phyloP scores from a whole-genome alignment of 805 yeast species.

The Lipomyces sp. region DNA sequence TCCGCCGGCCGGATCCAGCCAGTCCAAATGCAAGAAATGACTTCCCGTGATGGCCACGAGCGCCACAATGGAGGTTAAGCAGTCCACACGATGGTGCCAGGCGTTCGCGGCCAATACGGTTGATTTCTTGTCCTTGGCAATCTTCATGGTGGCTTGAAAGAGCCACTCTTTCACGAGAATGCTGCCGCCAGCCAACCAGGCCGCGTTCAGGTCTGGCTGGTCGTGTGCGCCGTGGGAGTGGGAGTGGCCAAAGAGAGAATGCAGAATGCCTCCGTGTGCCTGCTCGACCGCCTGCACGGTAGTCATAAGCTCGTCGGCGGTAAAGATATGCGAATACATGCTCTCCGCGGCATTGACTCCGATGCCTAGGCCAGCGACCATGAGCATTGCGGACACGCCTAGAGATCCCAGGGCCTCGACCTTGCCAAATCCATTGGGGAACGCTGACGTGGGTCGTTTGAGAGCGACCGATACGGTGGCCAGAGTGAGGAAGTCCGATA shows the following conservation, averaged over 20 bases:
- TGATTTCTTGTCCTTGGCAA: slow-evolving; percentile 78
- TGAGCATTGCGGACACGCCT: slow-evolving; percentile 79
- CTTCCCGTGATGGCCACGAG: slow-evolving; percentile 86
- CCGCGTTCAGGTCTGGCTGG: slow-evolving; percentile 79
- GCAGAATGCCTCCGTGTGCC: slow-evolving; percentile 21
- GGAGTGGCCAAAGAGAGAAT: slow-evolving; percentile 44
- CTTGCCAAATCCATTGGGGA: slow-evolving; percentile 91
- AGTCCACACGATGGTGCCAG: slow-evolving; percentile 97
- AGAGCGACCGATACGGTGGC: slow-evolving; percentile 82
- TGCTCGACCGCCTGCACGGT: slow-evolving; percentile 15
- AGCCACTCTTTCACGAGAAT: slow-evolving; percentile 87
- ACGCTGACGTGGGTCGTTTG: slow-evolving; percentile 60
- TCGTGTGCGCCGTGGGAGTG: slow-evolving; percentile 52
- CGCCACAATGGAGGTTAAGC: slow-evolving; percentile 89
- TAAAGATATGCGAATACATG: slow-evolving; percentile 24
- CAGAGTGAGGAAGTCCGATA: slow-evolving; percentile 86
- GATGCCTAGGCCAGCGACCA: slow-evolving; percentile 87
- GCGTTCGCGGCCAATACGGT: slow-evolving; percentile 95
- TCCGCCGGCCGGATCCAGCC: slow-evolving; percentile 95
- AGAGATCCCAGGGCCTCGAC: slow-evolving; percentile 91
- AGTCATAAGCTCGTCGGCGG: slow-evolving; percentile 8
- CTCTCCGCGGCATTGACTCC: slow-evolving; percentile 66
- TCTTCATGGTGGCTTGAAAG: slow-evolving; percentile 76
- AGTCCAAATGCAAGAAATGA: slow-evolving; percentile 71
- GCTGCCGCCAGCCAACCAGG: slow-evolving; percentile 92